These are phyloP conservation scores for cucumber (Cucumis sativus) DNA, from an alignment of 306 rosid species.

Conservation along the genomic window Cucumber_9930_V3 NC_026657.2:36135001-36135500, in stretches of 20 bases:
- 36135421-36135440: background rate
- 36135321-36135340: background rate
- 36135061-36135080: slow-evolving; percentile 55
- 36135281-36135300: background rate
- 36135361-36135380: background rate
- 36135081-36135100: slow-evolving; percentile 65
- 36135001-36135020: slow-evolving; percentile 8
- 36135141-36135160: slow-evolving; percentile 74
- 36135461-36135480: background rate
- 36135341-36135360: background rate
- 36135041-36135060: background rate
- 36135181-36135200: slow-evolving; percentile 65
- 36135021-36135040: slow-evolving; percentile 6
- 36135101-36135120: slow-evolving; percentile 82
- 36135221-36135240: background rate
- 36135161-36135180: slow-evolving; percentile 63
- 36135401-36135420: background rate
- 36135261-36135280: background rate
- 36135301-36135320: background rate
- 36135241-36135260: background rate
- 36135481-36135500: background rate
- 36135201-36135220: background rate
- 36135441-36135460: background rate
- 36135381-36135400: background rate
- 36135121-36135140: slow-evolving; percentile 89